phyloP scores from a whole-genome alignment of 129 eudicot genomes.

The Helianthus tuberosus region DNA sequence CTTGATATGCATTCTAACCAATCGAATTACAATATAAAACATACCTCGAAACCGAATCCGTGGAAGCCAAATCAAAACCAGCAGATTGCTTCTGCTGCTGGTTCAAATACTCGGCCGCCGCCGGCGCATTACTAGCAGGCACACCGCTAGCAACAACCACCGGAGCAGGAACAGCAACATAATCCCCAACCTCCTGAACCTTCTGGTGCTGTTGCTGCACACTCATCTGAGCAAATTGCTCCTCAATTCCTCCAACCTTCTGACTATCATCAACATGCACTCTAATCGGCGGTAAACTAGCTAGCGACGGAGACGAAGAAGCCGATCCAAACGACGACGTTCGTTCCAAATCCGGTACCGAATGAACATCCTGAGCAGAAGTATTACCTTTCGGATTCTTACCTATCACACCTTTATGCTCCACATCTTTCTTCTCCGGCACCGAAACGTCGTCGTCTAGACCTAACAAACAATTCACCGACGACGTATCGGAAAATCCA shows the following conservation, averaged over 20 bases:
- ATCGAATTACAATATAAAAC: neutral
- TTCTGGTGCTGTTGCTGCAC: conserved; percentile 33
- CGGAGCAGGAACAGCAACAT: conserved; percentile 43
- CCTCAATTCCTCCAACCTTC: conserved; percentile 63
- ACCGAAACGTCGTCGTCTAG: conserved; percentile 49
- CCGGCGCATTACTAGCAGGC: conserved; percentile 33
- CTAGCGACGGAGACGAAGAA: conserved; percentile 68
- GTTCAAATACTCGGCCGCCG: conserved; percentile 34
- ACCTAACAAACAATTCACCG: conserved; percentile 55
- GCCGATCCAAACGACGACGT: conserved; percentile 73
- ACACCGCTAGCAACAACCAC: conserved; percentile 34
- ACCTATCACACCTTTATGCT: conserved; percentile 34
- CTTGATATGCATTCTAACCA: neutral
- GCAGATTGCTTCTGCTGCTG: conserved; percentile 41
- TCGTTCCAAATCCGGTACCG: conserved; percentile 57
- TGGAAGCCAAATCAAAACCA: conserved; percentile 59
- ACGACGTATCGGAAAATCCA: conserved; percentile 72
- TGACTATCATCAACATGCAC: conserved; percentile 61
- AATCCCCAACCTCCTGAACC: conserved; percentile 49
- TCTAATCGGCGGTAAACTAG: conserved; percentile 66
- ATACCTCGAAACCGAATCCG: conserved; percentile 81
- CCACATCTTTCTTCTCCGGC: conserved; percentile 31
- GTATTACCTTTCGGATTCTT: conserved; percentile 19
- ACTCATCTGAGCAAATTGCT: conserved; percentile 69
- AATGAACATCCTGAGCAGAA: conserved; percentile 50